Percentiles rank a stretch among this genome's conserved stretches.
These are phyloP conservation scores for Ogataea parapolymorpha DNA, from an alignment of 805 yeast genomes.

Conservation along the genomic window DNA sequence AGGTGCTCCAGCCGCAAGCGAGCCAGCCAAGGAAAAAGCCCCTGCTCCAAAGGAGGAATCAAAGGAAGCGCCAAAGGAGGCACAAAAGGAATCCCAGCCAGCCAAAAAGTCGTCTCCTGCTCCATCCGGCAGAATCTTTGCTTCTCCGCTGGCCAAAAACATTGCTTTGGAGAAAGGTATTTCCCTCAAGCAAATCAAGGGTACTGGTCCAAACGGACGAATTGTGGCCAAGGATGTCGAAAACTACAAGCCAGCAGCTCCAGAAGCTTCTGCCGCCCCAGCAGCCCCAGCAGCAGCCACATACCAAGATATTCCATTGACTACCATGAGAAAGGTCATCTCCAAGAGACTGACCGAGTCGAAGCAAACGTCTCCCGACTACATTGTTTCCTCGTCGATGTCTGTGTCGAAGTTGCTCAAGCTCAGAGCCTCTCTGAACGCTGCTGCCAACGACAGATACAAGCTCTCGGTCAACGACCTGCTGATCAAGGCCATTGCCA, in stretches of 20 bases:
- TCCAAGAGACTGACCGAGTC: slow-evolving; percentile 86
- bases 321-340: slow-evolving; percentile 91
- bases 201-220: slow-evolving; percentile 95
- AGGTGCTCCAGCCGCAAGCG: slow-evolving; percentile 35
- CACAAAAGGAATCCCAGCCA: slow-evolving; percentile 3
- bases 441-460: slow-evolving; percentile 80
- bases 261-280: slow-evolving; percentile 44
- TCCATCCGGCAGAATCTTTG: slow-evolving; percentile 67
- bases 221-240: slow-evolving; percentile 90
- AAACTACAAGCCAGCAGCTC: slow-evolving; percentile 49
- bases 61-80: slow-evolving; percentile 4
- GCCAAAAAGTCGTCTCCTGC: slow-evolving; percentile 23
- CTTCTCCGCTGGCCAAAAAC: slow-evolving; percentile 93
- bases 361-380: slow-evolving; percentile 84
- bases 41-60: slow-evolving; percentile 22
- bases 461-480: slow-evolving; percentile 92
- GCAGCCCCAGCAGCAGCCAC: slow-evolving; percentile 45
- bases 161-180: slow-evolving; percentile 91
- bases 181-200: slow-evolving; percentile 77
- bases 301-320: slow-evolving; percentile 80
- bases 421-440: slow-evolving; percentile 86
- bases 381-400: slow-evolving; percentile 83
- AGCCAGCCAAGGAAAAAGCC: slow-evolving; percentile 2
- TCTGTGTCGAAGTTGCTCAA: slow-evolving; percentile 88
- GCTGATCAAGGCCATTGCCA: slow-evolving; percentile 89